Evolutionary conservation across 768 basidiomycete genomes (phyloP), one percentile per base, ranked within the genome.

Genomic region (Pisolithus sp.): DNA sequence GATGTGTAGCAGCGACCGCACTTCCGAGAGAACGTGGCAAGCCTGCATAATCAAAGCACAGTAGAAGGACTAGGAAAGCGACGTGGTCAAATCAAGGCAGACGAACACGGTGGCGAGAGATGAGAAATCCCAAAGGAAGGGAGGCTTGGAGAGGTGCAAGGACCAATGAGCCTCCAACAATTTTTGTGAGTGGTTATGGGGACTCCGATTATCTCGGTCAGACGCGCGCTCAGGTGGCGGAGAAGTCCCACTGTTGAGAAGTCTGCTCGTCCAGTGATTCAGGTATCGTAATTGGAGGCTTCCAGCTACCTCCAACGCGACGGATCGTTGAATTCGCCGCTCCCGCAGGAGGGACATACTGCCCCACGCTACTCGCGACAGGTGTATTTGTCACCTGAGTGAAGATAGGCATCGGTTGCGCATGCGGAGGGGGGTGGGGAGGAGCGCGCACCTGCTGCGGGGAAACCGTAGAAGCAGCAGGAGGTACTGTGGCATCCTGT

Each of bases 301-400:
- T 71, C 80, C 81, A 85, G 48, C 67, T 77, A 3, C 68, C 81
- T 8, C 63, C 82, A 37, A 79, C 82, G 4, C 83, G 78, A 39
- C 82, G 75, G 23, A 68, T 74, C 8, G 75, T 72, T 1, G 75
- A 73, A 51, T 76, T 58, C 4, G 67, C 61, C 20, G 82, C 82
- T 46, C 80, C 83, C 12, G 79, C 53, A 13, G 83, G 81, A 5
- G 83, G 82, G 0, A 71, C 63, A 55, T 83, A 84, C 2, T 71
- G 54, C 7, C 55, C 50, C 6, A 26, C 5, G 26, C 26, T 26
- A 26, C 26, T 26, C 26, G 53, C 41, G 18, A 43, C 45, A 8
- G 59, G 34, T 3, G 59, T 41, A 36, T 62, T 61, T 6, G 63
- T 61, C 64, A 62, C 60, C 57, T 57, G 70, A 46, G 56, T 59